Evolutionary conservation across 1,139 yeast genomes (phyloP).

Genomic region (Diutina pseudorugosa): DNA sequence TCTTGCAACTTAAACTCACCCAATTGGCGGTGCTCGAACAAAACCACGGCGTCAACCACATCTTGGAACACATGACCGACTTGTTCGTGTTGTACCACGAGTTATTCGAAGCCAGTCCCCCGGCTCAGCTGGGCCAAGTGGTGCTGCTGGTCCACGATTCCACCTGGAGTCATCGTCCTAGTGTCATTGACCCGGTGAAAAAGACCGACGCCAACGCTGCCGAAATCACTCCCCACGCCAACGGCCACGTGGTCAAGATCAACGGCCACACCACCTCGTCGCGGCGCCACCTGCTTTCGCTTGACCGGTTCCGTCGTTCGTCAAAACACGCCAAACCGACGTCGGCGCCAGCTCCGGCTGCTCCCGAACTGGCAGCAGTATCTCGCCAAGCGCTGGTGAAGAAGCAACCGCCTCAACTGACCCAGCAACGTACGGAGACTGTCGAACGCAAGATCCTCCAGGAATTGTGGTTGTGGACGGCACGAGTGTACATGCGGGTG

Average conservation of each 20-base stretch:
- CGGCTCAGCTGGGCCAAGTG: not conserved
- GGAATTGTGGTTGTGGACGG: conserved; percentile 65
- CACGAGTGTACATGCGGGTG: conserved; percentile 49
- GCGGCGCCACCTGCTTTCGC: not conserved
- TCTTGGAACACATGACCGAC: conserved; percentile 55
- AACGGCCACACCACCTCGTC: not conserved
- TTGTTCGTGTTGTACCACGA: conserved; percentile 49
- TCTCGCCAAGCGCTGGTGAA: not conserved
- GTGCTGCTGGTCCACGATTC: conserved; percentile 5
- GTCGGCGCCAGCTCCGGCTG: not conserved
- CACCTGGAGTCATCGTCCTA: conserved; percentile 37
- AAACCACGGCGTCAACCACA: conserved; percentile 44
- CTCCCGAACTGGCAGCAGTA: not conserved
- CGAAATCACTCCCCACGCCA: not conserved
- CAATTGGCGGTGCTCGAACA: conserved; percentile 63
- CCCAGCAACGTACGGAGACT: not conserved
- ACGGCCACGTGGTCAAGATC: conserved; percentile 1
- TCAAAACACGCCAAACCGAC: not conserved
- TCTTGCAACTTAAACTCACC: conserved; percentile 63
- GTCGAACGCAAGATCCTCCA: conserved; percentile 27
- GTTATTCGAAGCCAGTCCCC: conserved; percentile 26
- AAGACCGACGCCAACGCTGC: not conserved
- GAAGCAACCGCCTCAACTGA: not conserved
- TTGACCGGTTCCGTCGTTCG: not conserved
- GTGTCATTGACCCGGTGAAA: conserved; percentile 26